These are phyloP conservation scores for Ammopiptanthus mongolicus DNA, from an alignment of 306 rosid genomes.

Conservation along the genomic window DNA sequence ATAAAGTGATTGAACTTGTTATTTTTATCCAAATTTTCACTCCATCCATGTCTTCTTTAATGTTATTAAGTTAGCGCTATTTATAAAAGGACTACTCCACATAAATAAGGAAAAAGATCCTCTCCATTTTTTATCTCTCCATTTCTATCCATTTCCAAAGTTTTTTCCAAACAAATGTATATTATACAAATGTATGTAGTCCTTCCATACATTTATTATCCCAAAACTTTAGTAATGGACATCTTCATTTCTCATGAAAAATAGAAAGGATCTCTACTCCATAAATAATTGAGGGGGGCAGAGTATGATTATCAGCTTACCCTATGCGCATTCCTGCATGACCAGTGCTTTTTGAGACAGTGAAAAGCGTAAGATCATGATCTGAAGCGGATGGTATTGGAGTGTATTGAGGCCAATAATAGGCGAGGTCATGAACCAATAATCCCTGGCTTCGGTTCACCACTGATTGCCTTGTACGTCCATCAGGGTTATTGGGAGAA, in stretches of 20 bases:
- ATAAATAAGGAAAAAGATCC: too few species aligned
- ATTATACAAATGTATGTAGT: too few species aligned
- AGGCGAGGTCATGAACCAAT: slow-evolving; percentile 75
- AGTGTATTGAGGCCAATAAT: slow-evolving; percentile 96
- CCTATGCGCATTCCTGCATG: slow-evolving; percentile 94
- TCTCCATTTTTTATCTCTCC: too few species aligned
- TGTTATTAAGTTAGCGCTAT: neutral
- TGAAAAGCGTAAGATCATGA: slow-evolving; percentile 66
- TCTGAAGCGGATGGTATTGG: slow-evolving; percentile 59
- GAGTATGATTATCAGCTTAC: slow-evolving; percentile 27
- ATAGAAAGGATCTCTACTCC: too few species aligned
- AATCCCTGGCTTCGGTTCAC: slow-evolving; percentile 57
- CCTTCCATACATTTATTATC: too few species aligned
- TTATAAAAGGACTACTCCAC: neutral
- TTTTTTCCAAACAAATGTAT: too few species aligned
- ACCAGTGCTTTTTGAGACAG: slow-evolving; percentile 82
- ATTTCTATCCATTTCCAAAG: too few species aligned
- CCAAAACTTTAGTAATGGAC: too few species aligned
- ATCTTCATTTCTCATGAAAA: too few species aligned
- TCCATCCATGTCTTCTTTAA: neutral
- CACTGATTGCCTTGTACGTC: slow-evolving; percentile 43
- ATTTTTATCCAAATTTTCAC: neutral
- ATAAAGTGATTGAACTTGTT: neutral
- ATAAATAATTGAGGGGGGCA: neutral
- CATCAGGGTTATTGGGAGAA: slow-evolving; percentile 95